These are phyloP conservation scores for Leccinum pallidistipes DNA, from an alignment of 1,284 basidiomycete genomes.

Conservation along the genomic window DNA sequence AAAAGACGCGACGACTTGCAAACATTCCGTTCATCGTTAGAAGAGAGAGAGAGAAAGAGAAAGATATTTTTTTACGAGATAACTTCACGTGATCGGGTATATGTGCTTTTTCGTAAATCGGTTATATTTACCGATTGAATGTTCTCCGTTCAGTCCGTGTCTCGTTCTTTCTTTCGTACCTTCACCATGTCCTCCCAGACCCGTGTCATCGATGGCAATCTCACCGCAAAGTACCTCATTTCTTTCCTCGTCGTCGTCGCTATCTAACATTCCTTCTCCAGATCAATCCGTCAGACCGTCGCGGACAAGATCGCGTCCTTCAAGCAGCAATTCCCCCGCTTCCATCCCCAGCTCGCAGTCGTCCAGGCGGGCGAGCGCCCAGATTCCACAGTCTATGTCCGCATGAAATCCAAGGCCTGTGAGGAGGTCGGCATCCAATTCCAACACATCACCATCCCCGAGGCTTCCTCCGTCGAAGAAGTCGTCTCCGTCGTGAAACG, in stretches of 20 bases:
- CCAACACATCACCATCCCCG: constrained; percentile 78
- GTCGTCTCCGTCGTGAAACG: constrained; percentile 78
- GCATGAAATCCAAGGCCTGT: constrained; percentile 97
- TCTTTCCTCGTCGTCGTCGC: neutral
- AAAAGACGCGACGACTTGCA: constrained; percentile 35
- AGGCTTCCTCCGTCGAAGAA: constrained; percentile 72
- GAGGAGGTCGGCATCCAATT: constrained; percentile 93
- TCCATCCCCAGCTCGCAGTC: constrained; percentile 89
- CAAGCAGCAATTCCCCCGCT: constrained; percentile 71
- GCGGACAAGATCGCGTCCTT: constrained; percentile 62
- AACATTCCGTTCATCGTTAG: constrained; percentile 23
- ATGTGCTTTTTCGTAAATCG: neutral
- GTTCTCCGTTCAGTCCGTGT: constrained; percentile 2
- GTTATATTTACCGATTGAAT: neutral
- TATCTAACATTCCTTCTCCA: constrained; percentile 33
- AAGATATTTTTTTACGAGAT: too few species aligned
- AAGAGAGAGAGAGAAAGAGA: neutral
- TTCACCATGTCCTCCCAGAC: constrained; percentile 44
- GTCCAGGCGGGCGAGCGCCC: constrained; percentile 92
- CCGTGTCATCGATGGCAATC: constrained; percentile 84
- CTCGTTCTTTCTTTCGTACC: constrained; percentile 40
- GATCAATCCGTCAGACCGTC: constrained; percentile 79
- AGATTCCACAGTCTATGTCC: constrained; percentile 92
- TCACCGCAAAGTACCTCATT: constrained; percentile 76
- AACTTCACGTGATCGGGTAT: constrained; percentile 26